These are phyloP conservation scores for Ailanthus altissimus DNA, from an alignment of 345 rosid genomes.

Conservation along the genomic window DNA sequence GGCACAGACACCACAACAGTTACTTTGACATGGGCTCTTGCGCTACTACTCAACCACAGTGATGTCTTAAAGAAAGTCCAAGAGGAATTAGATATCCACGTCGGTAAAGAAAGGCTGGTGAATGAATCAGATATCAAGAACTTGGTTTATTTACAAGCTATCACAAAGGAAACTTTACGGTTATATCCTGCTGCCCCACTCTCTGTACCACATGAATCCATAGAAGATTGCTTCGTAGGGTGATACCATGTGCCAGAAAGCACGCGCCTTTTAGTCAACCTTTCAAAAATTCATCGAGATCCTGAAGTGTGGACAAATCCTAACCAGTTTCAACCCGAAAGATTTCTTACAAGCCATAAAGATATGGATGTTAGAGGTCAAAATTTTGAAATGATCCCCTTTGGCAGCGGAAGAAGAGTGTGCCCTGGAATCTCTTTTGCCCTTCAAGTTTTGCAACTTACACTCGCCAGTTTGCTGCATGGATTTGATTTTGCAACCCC, in stretches of 20 bases:
- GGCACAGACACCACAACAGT: constrained; percentile 43
- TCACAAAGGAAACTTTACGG: constrained; percentile 46
- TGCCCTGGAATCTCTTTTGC: constrained; percentile 45
- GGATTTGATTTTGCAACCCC: constrained; percentile 31
- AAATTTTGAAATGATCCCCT: constrained; percentile 39
- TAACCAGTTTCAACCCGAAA: constrained; percentile 35
- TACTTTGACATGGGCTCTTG: constrained; percentile 45
- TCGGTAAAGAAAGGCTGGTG: constrained; percentile 37
- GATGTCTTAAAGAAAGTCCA: constrained; percentile 34
- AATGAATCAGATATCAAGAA: constrained; percentile 34
- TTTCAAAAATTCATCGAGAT: constrained; percentile 40
- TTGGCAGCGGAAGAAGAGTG: constrained; percentile 40
- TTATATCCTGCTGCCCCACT: constrained; percentile 40
- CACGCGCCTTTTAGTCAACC: constrained; percentile 33
- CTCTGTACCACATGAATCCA: constrained; percentile 36
- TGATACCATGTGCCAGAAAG: constrained; percentile 41
- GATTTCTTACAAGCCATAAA: constrained; percentile 38
- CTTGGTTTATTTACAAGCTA: constrained; percentile 37
- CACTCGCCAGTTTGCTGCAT: constrained; percentile 37
- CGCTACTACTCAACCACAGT: constrained; percentile 44
- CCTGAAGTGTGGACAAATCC: constrained; percentile 38
- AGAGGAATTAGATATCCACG: constrained; percentile 39
- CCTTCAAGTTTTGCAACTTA: constrained; percentile 31
- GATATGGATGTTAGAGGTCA: constrained; percentile 36
- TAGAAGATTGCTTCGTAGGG: constrained; percentile 35